phyloP scores from a whole-genome alignment of 73 alveolate genomes.

The Uronychia setigera region DNA sequence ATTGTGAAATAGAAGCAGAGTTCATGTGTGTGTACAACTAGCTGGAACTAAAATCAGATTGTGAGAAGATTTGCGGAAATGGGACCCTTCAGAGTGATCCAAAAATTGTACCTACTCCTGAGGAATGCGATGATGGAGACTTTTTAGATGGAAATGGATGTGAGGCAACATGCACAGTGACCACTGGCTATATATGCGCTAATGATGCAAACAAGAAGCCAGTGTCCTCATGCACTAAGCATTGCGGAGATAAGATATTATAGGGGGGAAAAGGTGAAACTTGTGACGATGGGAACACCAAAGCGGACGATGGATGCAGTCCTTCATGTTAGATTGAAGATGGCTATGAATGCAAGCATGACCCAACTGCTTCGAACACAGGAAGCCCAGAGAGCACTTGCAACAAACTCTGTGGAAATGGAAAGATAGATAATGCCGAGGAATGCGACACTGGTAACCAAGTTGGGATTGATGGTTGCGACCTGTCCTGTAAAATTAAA shows the following conservation, averaged over 20 bases:
- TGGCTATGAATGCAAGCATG: constrained; percentile 57
- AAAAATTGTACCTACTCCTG: constrained; percentile 3
- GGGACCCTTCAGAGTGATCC: background rate
- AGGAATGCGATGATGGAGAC: constrained; percentile 55
- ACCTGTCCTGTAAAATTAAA: constrained; percentile 17
- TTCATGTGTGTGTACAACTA: constrained; percentile 10
- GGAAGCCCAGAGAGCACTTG: constrained; percentile 6
- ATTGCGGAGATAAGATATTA: constrained; percentile 33
- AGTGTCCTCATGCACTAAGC: constrained; percentile 5
- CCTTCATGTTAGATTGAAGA: constrained; percentile 51
- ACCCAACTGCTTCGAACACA: constrained; percentile 8
- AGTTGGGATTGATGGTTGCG: constrained; percentile 48
- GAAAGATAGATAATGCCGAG: constrained; percentile 25
- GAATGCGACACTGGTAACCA: constrained; percentile 53
- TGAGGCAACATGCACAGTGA: constrained; percentile 19
- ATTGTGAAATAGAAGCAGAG: constrained; percentile 51
- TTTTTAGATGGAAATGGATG: constrained; percentile 44
- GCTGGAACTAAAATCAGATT: background rate
- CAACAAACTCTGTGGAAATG: constrained; percentile 43
- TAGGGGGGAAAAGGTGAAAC: background rate
- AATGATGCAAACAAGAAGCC: constrained; percentile 8
- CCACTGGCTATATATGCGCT: background rate
- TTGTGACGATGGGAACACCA: constrained; percentile 60
- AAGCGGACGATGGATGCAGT: constrained; percentile 50
- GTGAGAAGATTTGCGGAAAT: constrained; percentile 13